These are phyloP conservation scores for Anisogramma anomala DNA, from an alignment of 2,329 filamentous ascomycete genomes.

Conservation along the genomic window DNA sequence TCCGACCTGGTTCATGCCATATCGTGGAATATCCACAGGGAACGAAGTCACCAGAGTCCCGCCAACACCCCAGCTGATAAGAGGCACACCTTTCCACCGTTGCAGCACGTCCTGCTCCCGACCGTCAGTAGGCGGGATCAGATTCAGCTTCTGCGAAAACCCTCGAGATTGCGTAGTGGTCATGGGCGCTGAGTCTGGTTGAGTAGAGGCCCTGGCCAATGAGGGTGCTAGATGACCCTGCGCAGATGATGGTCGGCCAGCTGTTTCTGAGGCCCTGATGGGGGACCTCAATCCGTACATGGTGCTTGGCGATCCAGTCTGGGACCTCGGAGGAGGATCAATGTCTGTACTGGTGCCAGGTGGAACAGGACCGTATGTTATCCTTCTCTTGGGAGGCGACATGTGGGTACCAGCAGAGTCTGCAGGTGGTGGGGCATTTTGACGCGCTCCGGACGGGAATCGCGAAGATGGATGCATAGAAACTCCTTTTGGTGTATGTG, in stretches of 20 bases:
- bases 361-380: slow-evolving; percentile 37
- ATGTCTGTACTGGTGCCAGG: slow-evolving; percentile 18
- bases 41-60: slow-evolving; percentile 76
- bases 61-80: slow-evolving; percentile 80
- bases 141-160: slow-evolving; percentile 43
- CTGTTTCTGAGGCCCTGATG: slow-evolving; percentile 28
- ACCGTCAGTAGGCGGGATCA: slow-evolving; percentile 53
- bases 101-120: slow-evolving; percentile 66
- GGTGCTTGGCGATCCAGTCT: slow-evolving; percentile 50
- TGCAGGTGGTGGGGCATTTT: slow-evolving; percentile 37
- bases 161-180: slow-evolving; percentile 32
- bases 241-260: slow-evolving; percentile 43
- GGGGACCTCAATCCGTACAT: slow-evolving; percentile 28
- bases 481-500: slow-evolving; percentile 13
- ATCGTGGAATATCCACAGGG: slow-evolving; percentile 78
- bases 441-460: slow-evolving; percentile 23
- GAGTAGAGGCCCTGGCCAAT: slow-evolving; percentile 21
- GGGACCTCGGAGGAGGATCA: slow-evolving; percentile 45
- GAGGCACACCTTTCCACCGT: slow-evolving; percentile 80
- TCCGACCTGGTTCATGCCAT: slow-evolving; percentile 58
- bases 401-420: slow-evolving; percentile 29
- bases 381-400: slow-evolving; percentile 46
- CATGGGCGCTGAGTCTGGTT: slow-evolving; percentile 22
- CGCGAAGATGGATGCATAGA: slow-evolving; percentile 18
- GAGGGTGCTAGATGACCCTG: slow-evolving; percentile 26